Conservation (phyloP, 108 stramenopile species). For the Bacterosira constricta region DNA sequence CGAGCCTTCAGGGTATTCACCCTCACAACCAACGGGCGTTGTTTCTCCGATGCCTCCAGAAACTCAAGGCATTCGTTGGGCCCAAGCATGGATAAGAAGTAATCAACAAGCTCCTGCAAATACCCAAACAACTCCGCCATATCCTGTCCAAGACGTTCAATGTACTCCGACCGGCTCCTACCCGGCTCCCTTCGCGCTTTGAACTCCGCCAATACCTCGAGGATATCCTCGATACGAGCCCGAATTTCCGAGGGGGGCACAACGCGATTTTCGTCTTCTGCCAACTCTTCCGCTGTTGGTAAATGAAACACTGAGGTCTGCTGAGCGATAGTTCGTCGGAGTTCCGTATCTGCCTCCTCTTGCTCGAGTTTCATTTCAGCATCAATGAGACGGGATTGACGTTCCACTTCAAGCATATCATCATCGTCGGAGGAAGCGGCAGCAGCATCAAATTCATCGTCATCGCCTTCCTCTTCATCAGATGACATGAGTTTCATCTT, state of each 20-base stretch:
- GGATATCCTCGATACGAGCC: constrained; percentile 88
- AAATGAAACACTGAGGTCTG: constrained; percentile 82
- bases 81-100: constrained; percentile 94
- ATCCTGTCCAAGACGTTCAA: constrained; percentile 88
- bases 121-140: constrained; percentile 96
- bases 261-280: constrained; percentile 84
- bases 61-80: constrained; percentile 95
- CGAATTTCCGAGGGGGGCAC: constrained; percentile 91
- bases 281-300: constrained; percentile 83
- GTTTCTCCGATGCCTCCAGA: constrained; percentile 94
- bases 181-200: constrained; percentile 84
- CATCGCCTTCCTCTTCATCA: constrained; percentile 71
- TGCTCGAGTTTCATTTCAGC: constrained; percentile 65
- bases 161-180: constrained; percentile 90
- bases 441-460: constrained; percentile 53
- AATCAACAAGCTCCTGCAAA: constrained; percentile 93
- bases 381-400: constrained; percentile 72
- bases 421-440: constrained; percentile 61
- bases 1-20: constrained; percentile 98
- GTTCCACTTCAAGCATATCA: constrained; percentile 79
- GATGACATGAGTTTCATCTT: constrained; percentile 59
- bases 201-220: constrained; percentile 93
- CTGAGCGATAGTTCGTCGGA: constrained; percentile 77
- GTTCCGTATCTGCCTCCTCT: constrained; percentile 83
- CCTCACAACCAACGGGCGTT: constrained; percentile 95